Percentiles rank a stretch among this genome's conserved stretches.
Evolutionary conservation across 768 basidiomycete species (phyloP).

Genomic region (Naganishia kalamii): DNA sequence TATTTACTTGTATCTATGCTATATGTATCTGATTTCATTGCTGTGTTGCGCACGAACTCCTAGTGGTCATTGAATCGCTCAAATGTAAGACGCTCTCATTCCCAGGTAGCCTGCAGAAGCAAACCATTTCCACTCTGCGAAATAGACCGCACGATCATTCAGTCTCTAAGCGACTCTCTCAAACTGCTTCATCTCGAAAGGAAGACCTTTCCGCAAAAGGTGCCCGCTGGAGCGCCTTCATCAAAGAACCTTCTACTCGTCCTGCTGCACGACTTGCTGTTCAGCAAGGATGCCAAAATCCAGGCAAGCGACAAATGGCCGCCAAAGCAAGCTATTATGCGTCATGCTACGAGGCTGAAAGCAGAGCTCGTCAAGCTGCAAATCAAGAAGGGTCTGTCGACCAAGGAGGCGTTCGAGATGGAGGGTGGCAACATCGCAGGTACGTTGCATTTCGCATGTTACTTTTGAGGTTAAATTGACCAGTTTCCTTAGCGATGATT

Average conservation of each 20-base stretch:
- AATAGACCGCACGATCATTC: constrained; percentile 70
- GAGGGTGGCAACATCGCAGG: constrained; percentile 47
- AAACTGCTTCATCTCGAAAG: constrained; percentile 69
- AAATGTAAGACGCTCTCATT: constrained; percentile 62
- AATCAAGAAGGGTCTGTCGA: constrained; percentile 40
- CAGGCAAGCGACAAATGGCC: constrained; percentile 80
- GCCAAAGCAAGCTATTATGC: constrained; percentile 74
- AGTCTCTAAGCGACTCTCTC: constrained; percentile 61
- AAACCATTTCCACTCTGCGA: neutral
- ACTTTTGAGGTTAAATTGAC: too few relatives aligned
- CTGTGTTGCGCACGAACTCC: neutral
- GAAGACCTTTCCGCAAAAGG: constrained; percentile 57
- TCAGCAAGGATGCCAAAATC: constrained; percentile 65
- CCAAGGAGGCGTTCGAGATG: constrained; percentile 40
- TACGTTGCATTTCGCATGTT: constrained; percentile 14
- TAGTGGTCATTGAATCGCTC: constrained; percentile 82
- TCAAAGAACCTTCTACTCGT: constrained; percentile 72
- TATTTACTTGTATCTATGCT: constrained; percentile 7
- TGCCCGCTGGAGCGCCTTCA: constrained; percentile 31
- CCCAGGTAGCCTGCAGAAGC: constrained; percentile 28
- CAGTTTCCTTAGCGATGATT: constrained; percentile 18
- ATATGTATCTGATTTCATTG: constrained; percentile 50
- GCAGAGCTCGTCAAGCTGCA: constrained; percentile 64
- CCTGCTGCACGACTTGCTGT: constrained; percentile 82
- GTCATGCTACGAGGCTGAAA: constrained; percentile 81